Evolutionary conservation across 192 early-diverging fungal genomes (phyloP).

Genomic region (Coemansia sp.): DNA sequence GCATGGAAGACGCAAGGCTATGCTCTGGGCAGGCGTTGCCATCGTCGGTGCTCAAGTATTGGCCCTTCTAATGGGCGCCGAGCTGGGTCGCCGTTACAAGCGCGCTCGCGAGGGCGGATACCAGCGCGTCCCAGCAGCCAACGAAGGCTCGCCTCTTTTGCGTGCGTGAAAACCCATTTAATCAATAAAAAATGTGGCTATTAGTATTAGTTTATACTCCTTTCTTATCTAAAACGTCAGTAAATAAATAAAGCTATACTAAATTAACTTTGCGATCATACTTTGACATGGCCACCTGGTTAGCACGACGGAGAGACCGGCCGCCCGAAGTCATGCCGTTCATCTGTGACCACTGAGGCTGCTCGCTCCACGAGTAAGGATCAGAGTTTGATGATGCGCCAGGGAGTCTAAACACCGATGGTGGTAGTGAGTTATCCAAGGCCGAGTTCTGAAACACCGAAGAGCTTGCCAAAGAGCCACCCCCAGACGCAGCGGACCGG

Average conservation of each 20-base stretch:
- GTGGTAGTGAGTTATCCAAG: slow-evolving; percentile 18
- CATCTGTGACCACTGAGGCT: neutral
- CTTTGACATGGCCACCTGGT: slow-evolving; percentile 22
- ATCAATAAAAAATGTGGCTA: too few species aligned
- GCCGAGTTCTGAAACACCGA: slow-evolving; percentile 15
- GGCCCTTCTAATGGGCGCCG: slow-evolving; percentile 35
- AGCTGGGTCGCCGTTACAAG: slow-evolving; percentile 37
- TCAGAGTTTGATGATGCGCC: too few species aligned
- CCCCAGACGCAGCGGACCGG: neutral
- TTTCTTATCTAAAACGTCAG: neutral
- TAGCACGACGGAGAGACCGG: slow-evolving; percentile 24
- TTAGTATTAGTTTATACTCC: too few species aligned
- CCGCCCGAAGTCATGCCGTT: slow-evolving; percentile 39
- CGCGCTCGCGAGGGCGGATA: slow-evolving; percentile 18
- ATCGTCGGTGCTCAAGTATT: slow-evolving; percentile 36
- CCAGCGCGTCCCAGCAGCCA: slow-evolving; percentile 20
- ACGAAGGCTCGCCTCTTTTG: slow-evolving; percentile 28
- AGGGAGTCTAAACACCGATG: slow-evolving; percentile 41
- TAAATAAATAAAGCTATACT: slow-evolving; percentile 2
- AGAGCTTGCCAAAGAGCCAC: slow-evolving; percentile 5
- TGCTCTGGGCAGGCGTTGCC: slow-evolving; percentile 22
- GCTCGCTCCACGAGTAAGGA: too few species aligned
- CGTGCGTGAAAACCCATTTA: slow-evolving; percentile 15
- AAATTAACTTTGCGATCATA: slow-evolving; percentile 36
- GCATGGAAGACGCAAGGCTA: slow-evolving; percentile 5